A percentile compares a stretch with the other conserved stretches of the same genome.
These are phyloP conservation scores for Ceratocystis destructans DNA, from an alignment of 2,329 filamentous ascomycete species.

Conservation along the genomic window DNA sequence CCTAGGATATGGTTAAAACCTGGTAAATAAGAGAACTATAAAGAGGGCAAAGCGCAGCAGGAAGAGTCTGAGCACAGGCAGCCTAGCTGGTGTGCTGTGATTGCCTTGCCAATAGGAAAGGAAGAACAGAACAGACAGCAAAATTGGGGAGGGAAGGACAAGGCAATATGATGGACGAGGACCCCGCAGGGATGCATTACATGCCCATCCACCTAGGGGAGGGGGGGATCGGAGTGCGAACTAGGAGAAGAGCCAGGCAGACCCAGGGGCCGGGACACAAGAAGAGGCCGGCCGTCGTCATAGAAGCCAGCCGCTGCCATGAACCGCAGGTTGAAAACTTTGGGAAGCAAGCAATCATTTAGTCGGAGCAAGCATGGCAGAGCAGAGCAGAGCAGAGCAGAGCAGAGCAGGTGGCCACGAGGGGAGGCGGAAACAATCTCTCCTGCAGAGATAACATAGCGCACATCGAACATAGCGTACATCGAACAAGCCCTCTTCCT, in stretches of 20 bases:
- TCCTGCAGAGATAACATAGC: too few species aligned
- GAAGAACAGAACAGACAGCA: neutral
- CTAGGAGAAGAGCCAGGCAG: neutral
- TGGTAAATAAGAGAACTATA: neutral
- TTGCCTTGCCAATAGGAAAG: neutral
- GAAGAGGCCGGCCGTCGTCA: neutral
- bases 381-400: too few species aligned
- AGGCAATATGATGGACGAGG: neutral
- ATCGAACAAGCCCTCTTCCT: too few species aligned
- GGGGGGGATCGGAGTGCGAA: neutral
- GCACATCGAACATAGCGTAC: too few species aligned
- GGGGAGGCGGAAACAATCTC: too few species aligned
- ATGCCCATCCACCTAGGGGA: neutral
- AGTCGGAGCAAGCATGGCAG: too few species aligned
- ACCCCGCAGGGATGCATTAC: neutral
- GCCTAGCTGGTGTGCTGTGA: neutral
- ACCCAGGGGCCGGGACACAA: neutral
- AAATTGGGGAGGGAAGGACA: neutral
- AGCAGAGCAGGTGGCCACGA: too few species aligned
- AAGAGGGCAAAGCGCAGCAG: constrained; percentile 6
- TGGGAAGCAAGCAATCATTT: too few species aligned
- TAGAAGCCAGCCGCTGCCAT: too few species aligned
- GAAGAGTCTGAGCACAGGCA: constrained; percentile 1
- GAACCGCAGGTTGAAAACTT: too few species aligned
- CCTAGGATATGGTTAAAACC: too few species aligned